Percentiles rank a stretch among this genome's conserved stretches.
Conservation (phyloP, 192 early-diverging fungal genomes). For the Backusella macrospora region DNA sequence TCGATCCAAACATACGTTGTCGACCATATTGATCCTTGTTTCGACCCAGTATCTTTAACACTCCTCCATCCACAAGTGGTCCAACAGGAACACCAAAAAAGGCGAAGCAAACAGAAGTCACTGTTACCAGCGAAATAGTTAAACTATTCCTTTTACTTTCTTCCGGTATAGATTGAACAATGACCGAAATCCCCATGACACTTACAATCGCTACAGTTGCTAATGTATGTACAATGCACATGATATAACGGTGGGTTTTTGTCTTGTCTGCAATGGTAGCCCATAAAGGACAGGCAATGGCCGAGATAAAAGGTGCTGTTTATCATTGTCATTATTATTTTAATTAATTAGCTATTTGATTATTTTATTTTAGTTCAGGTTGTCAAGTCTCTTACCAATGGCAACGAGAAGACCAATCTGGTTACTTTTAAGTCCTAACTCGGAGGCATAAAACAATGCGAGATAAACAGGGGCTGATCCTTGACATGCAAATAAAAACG, state of each 20-base stretch:
- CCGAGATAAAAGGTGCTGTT: conserved; percentile 50
- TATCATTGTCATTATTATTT: neutral
- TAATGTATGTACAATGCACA: conserved; percentile 44
- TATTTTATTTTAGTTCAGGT: neutral
- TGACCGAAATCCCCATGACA: conserved; percentile 43
- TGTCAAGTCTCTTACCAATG: conserved; percentile 33
- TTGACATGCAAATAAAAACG: conserved; percentile 50
- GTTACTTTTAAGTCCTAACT: conserved; percentile 43
- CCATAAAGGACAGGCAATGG: conserved; percentile 51
- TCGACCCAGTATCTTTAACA: conserved; percentile 46
- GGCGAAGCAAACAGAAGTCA: conserved; percentile 47
- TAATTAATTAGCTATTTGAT: neutral
- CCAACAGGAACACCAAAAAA: conserved; percentile 51
- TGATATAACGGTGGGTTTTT: conserved; percentile 45
- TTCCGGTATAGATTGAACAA: conserved; percentile 33
- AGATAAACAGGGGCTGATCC: conserved; percentile 45
- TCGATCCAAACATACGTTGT: conserved; percentile 50
- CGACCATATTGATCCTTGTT: conserved; percentile 51
- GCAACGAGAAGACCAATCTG: conserved; percentile 47
- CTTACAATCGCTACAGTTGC: conserved; percentile 44
- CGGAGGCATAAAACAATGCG: conserved; percentile 40
- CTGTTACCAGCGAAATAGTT: conserved; percentile 34
- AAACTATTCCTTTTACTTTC: conserved; percentile 21
- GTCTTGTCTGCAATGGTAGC: conserved; percentile 47
- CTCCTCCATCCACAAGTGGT: conserved; percentile 51